Evolutionary conservation across 345 rosid genomes (phyloP), one percentile per base, ranked within the genome.

Genomic region (Gossypium turneri): DNA sequence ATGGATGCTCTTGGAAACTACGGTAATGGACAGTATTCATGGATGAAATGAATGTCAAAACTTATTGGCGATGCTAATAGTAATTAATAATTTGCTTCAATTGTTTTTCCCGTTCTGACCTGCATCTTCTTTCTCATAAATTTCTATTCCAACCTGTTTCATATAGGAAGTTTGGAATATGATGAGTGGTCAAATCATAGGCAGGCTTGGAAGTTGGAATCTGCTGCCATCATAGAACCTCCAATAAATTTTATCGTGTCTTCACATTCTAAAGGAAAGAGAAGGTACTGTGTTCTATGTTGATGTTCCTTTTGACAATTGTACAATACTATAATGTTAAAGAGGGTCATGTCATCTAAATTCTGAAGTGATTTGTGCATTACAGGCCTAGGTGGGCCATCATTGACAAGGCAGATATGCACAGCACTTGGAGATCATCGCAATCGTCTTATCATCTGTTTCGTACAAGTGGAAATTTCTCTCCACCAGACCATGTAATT

Each of bases 191-290:
- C 90, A 75, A 89, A 93, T 87, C 99, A 95, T 84, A 86, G 97
- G 85, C 99, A 93, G 86, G 95, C 94, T 75, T 92, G 97, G 99
- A 95, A 92, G 88, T 84, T 93, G 85, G 98, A 95, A 83, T 93
- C 98, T 78, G 92, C 99, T 80, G 97, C 98, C 66, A 89, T 93
- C 78, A 78, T 90, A 55, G 99, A 95, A 85, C 99, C 99, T 85
- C 89, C 99, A 56, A 82, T 88, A 77, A 95, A 95, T 84, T 95
- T 90, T 86, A 90, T 95, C 65, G 90, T 88, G 60, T 85, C 90
- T 60, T 85, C 89, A 73, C 93, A 91, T 85, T 88, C 96, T 75
- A 87, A 86, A 84, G 97, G 97, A 79, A 95, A 88, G 84, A 91
- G 92, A 87, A 91, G 99, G 99, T 90, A 78, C 68, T 56, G 47